Conservation (phyloP, 768 basidiomycete genomes). For the Crepidotus variabilis region DNA sequence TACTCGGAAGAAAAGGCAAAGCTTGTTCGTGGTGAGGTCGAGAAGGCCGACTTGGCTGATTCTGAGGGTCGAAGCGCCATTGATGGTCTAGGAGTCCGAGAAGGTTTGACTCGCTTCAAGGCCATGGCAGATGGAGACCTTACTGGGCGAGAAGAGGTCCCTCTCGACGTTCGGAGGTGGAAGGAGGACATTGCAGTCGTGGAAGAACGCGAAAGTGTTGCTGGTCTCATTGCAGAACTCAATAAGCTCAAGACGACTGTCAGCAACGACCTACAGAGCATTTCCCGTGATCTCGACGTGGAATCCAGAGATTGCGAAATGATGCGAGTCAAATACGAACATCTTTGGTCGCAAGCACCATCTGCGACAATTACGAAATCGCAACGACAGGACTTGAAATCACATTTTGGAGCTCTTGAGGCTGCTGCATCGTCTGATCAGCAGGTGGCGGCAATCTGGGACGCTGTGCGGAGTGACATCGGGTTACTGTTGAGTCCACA, state of each 20-base stretch:
- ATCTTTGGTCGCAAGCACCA: constrained; percentile 84
- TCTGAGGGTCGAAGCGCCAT: constrained; percentile 74
- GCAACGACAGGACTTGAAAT: constrained; percentile 75
- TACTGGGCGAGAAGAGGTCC: constrained; percentile 62
- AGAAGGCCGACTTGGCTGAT: constrained; percentile 81
- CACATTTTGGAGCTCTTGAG: constrained; percentile 65
- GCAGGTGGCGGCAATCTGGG: constrained; percentile 74
- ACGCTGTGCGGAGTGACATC: constrained; percentile 63
- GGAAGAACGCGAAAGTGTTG: constrained; percentile 68
- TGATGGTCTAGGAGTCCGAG: constrained; percentile 78
- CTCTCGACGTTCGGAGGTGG: constrained; percentile 69
- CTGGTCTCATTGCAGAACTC: constrained; percentile 57
- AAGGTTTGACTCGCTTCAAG: constrained; percentile 62
- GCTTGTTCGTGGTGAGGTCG: constrained; percentile 79
- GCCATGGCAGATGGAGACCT: constrained; percentile 67
- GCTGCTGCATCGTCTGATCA: constrained; percentile 77
- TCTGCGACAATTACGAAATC: constrained; percentile 69
- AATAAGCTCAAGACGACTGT: constrained; percentile 55
- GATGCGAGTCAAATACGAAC: constrained; percentile 83
- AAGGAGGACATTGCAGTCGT: constrained; percentile 67
- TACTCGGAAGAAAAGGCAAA: constrained; percentile 99
- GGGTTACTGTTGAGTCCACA: constrained; percentile 53
- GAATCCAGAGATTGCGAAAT: constrained; percentile 88
- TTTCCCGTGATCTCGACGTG: constrained; percentile 66
- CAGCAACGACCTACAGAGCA: constrained; percentile 53